Evolutionary conservation across 305 asterid genomes (phyloP).

Genomic region (Fraxinus dipetala): DNA sequence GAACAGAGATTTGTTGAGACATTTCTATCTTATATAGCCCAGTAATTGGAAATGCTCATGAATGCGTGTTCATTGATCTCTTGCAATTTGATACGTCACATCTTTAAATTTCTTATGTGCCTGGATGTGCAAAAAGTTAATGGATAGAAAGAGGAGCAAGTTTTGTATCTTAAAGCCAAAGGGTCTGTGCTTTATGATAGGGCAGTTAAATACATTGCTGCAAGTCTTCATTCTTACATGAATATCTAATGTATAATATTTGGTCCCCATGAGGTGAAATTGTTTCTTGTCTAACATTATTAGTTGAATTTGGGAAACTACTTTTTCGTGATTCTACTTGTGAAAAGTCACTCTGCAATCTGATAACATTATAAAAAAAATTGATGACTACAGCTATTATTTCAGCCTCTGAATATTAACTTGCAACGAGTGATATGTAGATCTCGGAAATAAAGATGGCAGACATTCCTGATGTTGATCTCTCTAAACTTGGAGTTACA

Average conservation of each 20-base stretch:
- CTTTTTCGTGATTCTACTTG: not conserved
- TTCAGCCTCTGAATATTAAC: slow-evolving; percentile 29
- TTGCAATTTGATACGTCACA: not conserved
- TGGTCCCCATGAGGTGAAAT: not conserved
- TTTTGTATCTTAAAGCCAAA: not conserved
- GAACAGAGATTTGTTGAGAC: too few species aligned
- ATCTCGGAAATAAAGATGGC: slow-evolving; percentile 77
- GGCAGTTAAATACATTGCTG: not conserved
- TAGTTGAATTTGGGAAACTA: not conserved
- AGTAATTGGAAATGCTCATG: not conserved
- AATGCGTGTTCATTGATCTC: not conserved
- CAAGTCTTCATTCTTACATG: not conserved
- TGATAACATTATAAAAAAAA: not conserved
- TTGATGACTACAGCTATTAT: not conserved
- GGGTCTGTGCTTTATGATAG: not conserved
- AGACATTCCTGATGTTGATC: slow-evolving; percentile 81
- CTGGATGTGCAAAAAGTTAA: not conserved
- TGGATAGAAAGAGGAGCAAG: not conserved
- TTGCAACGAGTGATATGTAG: slow-evolving; percentile 44
- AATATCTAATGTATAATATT: not conserved
- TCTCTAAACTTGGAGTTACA: slow-evolving; percentile 57
- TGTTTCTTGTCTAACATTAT: not conserved
- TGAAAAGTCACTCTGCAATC: not conserved
- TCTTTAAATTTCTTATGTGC: not conserved
- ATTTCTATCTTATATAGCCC: too few species aligned